These are phyloP conservation scores for Naumovozyma baii DNA, from an alignment of 805 yeast genomes.

Conservation along the genomic window DNA sequence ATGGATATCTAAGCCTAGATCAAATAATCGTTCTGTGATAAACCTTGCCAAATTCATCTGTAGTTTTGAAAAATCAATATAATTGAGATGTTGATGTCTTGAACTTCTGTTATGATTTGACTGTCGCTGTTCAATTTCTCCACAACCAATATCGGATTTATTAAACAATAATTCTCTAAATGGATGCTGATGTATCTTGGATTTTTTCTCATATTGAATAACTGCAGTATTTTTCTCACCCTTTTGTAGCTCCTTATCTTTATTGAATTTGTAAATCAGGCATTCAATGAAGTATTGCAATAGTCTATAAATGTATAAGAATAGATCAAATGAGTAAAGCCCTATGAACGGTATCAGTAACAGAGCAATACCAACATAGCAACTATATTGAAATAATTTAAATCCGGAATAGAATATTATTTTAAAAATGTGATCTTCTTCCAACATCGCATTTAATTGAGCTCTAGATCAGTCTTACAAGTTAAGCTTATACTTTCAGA, in stretches of 20 bases:
- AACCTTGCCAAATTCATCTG: not conserved
- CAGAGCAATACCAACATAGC: not conserved
- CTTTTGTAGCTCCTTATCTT: not conserved
- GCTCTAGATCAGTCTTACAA: too few relatives aligned
- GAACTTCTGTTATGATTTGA: too few relatives aligned
- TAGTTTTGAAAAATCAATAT: not conserved
- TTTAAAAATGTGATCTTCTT: not conserved
- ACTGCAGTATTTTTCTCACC: not conserved
- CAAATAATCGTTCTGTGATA: not conserved
- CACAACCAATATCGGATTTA: too few relatives aligned
- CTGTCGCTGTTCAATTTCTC: not conserved
- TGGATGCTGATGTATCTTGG: not conserved
- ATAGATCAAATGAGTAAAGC: constrained; percentile 3
- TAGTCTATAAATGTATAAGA: constrained; percentile 4
- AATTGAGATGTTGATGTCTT: not conserved
- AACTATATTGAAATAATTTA: not conserved
- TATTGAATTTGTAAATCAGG: not conserved
- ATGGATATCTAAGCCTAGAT: not conserved
- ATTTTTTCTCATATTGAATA: not conserved
- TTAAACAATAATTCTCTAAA: not conserved
- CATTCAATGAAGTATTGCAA: not conserved
- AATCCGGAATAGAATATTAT: not conserved
- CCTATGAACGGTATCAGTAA: constrained; percentile 1
- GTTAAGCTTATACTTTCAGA: too few relatives aligned
- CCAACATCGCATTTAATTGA: too few relatives aligned